Base-by-base conservation (phyloP, 495 filamentous ascomycete species). In the Annulohypoxylon maeteangense region DNA sequence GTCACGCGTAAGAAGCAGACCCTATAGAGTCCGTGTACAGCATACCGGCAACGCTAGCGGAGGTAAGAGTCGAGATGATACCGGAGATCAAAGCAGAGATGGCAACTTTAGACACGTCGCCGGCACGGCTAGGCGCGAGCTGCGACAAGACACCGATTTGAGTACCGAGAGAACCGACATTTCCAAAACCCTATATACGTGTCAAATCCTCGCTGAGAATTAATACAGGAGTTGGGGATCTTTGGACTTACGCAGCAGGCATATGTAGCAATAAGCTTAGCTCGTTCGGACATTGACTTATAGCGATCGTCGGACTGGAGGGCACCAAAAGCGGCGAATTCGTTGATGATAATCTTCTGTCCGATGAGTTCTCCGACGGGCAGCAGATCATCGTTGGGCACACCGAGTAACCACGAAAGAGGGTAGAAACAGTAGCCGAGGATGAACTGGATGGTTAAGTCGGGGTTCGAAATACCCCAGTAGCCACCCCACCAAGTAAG, bases 401-500 rank as follows among this genome's bases (percentile, higher is more conserved):
- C 94, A 64, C 94, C 94, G 2, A 97, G 88, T 7, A 97, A 80
- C 87, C 94, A 97, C 4, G 94, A 87, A 58, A 97, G 83, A 0
- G 91, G 91, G 75, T 94, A 97, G 79, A 92, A 91, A 73, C 95
- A 74, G 78, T 97, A 97, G 20, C 92, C 91, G 10, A 96, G 81
- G 65, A 97, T 89, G 25, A 94, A 81, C 74, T 94, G 82, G 55
- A 97, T 80, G 8, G 91, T 94, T 57, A 97, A 80, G 1, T 82
- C 80, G 14, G 89, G 88, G 51, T 90, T 78, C 67, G 86, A 81
- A 75, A 95, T 90, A 78, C 90, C 91, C 70, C 94, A 82, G 77
- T 95, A 97, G 12, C 82, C 83, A 63, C 94, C 94, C 92, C 93
- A 97, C 94, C 94, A 97, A 31, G 87, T 90, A 42, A 97, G 86